phyloP scores from a whole-genome alignment of 2,329 filamentous ascomycete species.

The Harringtonia lauricola region DNA sequence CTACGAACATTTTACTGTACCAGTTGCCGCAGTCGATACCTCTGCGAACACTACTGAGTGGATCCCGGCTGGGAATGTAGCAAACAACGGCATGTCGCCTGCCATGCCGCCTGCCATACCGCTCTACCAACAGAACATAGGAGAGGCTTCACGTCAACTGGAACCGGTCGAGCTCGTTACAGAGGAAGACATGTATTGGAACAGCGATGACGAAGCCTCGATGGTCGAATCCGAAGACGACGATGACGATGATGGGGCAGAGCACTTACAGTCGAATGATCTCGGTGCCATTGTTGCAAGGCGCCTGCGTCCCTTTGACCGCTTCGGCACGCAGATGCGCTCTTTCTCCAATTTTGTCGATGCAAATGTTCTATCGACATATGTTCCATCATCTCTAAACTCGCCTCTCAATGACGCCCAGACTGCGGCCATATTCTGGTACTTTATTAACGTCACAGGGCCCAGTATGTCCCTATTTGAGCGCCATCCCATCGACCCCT shows the following conservation, averaged over 20 bases:
- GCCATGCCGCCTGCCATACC: too few relatives aligned
- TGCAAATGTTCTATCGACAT: slow-evolving; percentile 47
- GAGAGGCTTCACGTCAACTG: too few relatives aligned
- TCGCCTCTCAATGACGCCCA: slow-evolving; percentile 71
- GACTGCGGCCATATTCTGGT: slow-evolving; percentile 75
- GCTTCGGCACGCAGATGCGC: slow-evolving; percentile 33
- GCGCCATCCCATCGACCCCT: slow-evolving; percentile 64
- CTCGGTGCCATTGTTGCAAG: slow-evolving; percentile 27
- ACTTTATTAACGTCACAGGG: slow-evolving; percentile 84
- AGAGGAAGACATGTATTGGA: slow-evolving; percentile 30
- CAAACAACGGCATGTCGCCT: too few relatives aligned
- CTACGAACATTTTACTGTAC: too few relatives aligned
- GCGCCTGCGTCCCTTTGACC: slow-evolving; percentile 23
- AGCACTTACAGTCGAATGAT: slow-evolving; percentile 25
- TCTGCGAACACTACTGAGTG: too few relatives aligned
- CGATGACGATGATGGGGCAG: slow-evolving; percentile 25
- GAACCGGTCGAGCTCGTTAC: too few relatives aligned
- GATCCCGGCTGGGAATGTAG: too few relatives aligned
- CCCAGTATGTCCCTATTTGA: slow-evolving; percentile 83
- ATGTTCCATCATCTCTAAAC: slow-evolving; percentile 51
- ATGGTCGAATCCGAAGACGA: slow-evolving; percentile 53
- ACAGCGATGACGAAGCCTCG: slow-evolving; percentile 49
- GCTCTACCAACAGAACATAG: too few relatives aligned
- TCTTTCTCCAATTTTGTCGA: slow-evolving; percentile 37
- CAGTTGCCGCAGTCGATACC: too few relatives aligned